These are phyloP conservation scores for Ceriops decandra DNA, from an alignment of 345 rosid genomes.

Conservation along the genomic window DNA sequence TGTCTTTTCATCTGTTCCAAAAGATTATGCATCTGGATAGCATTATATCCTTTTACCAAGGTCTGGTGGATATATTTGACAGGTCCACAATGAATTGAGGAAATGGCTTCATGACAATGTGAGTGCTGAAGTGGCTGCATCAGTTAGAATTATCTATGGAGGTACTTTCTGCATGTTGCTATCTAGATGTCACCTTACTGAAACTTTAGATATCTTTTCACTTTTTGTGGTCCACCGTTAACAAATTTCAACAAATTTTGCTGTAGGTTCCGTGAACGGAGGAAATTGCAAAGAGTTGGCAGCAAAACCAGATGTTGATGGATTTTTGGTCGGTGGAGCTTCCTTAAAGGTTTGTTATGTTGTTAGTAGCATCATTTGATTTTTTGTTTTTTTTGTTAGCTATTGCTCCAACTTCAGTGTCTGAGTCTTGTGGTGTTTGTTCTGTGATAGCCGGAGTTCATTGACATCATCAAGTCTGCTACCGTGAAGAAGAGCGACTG, in stretches of 20 bases:
- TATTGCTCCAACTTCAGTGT: background rate
- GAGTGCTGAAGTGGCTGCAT: constrained; percentile 51
- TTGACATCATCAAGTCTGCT: constrained; percentile 60
- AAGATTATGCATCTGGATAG: background rate
- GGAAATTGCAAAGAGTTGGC: constrained; percentile 64
- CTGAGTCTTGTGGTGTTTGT: background rate
- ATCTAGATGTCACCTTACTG: too few species aligned
- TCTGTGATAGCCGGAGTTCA: constrained; percentile 50
- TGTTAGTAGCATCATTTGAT: background rate
- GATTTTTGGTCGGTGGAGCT: constrained; percentile 82
- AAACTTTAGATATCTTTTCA: background rate
- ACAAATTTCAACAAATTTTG: background rate
- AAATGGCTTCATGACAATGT: constrained; percentile 60
- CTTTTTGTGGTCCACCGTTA: background rate
- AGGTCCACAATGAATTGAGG: constrained; percentile 68
- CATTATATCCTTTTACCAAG: background rate
- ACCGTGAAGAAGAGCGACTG: constrained; percentile 45
- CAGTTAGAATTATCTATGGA: constrained; percentile 70
- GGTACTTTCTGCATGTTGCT: constrained; percentile 31
- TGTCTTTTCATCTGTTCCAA: background rate
- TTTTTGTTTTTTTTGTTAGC: background rate
- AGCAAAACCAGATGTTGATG: constrained; percentile 59
- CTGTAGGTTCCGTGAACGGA: constrained; percentile 61
- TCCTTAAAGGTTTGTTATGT: constrained; percentile 50
- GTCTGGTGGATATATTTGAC: constrained; percentile 5